These are phyloP conservation scores for Pyrenophora teres DNA, from an alignment of 2,329 filamentous ascomycete genomes.

Conservation along the genomic window DNA sequence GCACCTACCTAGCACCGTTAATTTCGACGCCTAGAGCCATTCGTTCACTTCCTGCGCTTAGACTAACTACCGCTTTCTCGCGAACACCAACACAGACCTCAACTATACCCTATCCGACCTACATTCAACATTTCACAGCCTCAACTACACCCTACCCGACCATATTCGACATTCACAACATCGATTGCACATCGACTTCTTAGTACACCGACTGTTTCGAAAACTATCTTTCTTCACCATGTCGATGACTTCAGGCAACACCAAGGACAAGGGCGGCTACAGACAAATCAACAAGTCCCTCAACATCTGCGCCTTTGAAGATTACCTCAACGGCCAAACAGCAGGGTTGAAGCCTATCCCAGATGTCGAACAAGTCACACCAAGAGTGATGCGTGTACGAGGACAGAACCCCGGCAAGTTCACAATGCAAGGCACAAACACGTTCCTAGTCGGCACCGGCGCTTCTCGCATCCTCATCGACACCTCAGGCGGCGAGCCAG, in stretches of 20 bases:
- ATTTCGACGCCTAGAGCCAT: not conserved
- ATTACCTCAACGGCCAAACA: constrained; percentile 52
- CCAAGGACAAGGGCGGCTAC: constrained; percentile 44
- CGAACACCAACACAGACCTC: constrained; percentile 58
- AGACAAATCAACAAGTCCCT: constrained; percentile 55
- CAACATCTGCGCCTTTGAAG: constrained; percentile 55
- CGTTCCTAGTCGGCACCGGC: constrained; percentile 1
- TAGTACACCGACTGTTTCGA: no score
- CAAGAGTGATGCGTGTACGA: constrained; percentile 51
- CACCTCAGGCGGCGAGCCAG: constrained; percentile 53
- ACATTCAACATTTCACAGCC: constrained; percentile 36
- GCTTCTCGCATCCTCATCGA: constrained; percentile 75
- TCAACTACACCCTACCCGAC: constrained; percentile 89
- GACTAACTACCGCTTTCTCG: no score
- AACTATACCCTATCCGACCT: constrained; percentile 81
- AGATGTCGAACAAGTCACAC: constrained; percentile 51
- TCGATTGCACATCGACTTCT: no score
- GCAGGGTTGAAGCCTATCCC: constrained; percentile 43
- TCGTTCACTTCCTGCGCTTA: not conserved
- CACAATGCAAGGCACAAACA: constrained; percentile 11
- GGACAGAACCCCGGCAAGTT: constrained; percentile 54
- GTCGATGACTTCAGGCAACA: no score
- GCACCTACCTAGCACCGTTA: no score
- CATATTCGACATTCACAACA: no score
- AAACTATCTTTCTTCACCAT: no score